Percentiles rank a stretch among this genome's conserved stretches.
phyloP scores from a whole-genome alignment of 1,139 yeast genomes.

The Lodderomyces orthopsilosis region DNA sequence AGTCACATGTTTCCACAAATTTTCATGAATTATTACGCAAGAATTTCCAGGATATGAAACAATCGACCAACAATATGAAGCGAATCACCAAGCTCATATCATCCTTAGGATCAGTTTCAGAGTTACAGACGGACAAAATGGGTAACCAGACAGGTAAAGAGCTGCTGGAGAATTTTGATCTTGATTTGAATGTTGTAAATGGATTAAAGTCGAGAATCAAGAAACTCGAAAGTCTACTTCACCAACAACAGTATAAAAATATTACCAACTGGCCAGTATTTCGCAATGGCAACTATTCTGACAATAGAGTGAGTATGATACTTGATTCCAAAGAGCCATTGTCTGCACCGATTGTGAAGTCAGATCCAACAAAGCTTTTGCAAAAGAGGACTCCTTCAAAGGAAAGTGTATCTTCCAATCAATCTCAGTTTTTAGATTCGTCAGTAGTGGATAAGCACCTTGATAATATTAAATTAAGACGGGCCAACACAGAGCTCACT shows the following conservation, averaged over 20 bases:
- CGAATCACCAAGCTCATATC: constrained; percentile 34
- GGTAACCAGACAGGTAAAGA: constrained; percentile 19
- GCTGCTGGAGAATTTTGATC: constrained; percentile 21
- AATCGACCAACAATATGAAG: constrained; percentile 39
- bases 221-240: constrained; percentile 63
- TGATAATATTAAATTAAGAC: constrained; percentile 39
- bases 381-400: constrained; percentile 14
- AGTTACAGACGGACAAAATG: constrained; percentile 17
- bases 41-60: constrained; percentile 45
- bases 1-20: constrained; percentile 20
- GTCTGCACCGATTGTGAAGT: constrained; percentile 3
- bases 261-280: constrained; percentile 57
- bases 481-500: constrained; percentile 25
- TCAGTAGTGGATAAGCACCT: constrained; percentile 44
- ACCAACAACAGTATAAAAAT: constrained; percentile 61
- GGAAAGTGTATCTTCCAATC: constrained; percentile 11
- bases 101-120: constrained; percentile 29
- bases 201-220: constrained; percentile 60
- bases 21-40: constrained; percentile 44
- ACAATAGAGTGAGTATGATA: constrained; percentile 21
- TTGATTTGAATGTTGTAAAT: constrained; percentile 40
- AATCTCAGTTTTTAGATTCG: constrained; percentile 30
- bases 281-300: constrained; percentile 15
- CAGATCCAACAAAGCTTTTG: constrained; percentile 25
- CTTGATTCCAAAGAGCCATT: constrained; percentile 14